Conservation (phyloP, 2,329 filamentous ascomycete genomes). For the Aspergillus melleus region DNA sequence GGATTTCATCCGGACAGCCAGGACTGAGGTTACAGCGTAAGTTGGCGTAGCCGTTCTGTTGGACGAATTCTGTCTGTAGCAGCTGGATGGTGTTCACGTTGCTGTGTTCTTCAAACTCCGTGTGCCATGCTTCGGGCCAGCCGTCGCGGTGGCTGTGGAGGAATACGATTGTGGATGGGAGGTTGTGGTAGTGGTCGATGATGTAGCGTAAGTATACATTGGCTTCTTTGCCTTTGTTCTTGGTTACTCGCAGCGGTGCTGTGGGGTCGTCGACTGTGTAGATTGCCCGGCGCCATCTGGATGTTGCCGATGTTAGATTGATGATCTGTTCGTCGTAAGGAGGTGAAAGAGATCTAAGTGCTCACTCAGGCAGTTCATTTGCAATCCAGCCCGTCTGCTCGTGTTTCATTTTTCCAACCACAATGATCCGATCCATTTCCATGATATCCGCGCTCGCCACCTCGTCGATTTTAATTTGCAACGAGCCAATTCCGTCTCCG, state of each 20-base stretch:
- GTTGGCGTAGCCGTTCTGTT: conserved; percentile 57
- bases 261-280: conserved; percentile 41
- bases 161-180: conserved; percentile 56
- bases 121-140: conserved; percentile 50
- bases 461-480: conserved; percentile 3
- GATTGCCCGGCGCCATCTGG: conserved; percentile 46
- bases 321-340: neutral
- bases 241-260: conserved; percentile 20
- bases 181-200: conserved; percentile 44
- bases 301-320: neutral
- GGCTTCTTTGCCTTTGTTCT: conserved; percentile 46
- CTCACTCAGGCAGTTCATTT: conserved; percentile 45
- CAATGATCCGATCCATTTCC: conserved; percentile 25
- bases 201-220: conserved; percentile 49
- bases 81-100: conserved; percentile 50
- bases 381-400: conserved; percentile 48
- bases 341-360: neutral
- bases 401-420: conserved; percentile 42
- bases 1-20: conserved; percentile 36
- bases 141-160: conserved; percentile 55
- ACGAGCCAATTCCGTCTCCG: neutral
- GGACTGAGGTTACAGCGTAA: conserved; percentile 51
- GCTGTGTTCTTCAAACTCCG: conserved; percentile 56
- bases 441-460: conserved; percentile 14
- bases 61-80: conserved; percentile 52